phyloP scores from a whole-genome alignment of 441 rosid genomes.

The Cnidoscolus chayamansa region DNA sequence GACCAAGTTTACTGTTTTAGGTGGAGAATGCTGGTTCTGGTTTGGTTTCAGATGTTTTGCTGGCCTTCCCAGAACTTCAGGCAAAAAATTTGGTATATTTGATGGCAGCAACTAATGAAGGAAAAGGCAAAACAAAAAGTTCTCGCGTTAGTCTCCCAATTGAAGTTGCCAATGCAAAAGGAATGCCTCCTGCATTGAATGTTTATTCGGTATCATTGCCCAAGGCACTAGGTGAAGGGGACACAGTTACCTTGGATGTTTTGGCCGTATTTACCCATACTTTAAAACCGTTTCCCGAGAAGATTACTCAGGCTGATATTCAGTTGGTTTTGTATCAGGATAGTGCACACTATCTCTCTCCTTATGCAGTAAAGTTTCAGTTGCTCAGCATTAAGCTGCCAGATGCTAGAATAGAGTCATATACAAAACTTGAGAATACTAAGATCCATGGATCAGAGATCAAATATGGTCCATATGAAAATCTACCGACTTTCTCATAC shows the following conservation, averaged over 20 bases:
- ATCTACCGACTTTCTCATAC: constrained; percentile 60
- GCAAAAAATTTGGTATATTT: constrained; percentile 65
- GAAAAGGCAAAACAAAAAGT: constrained; percentile 63
- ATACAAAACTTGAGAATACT: constrained; percentile 61
- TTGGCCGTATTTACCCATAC: constrained; percentile 59
- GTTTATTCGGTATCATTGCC: constrained; percentile 63
- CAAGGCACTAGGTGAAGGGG: constrained; percentile 52
- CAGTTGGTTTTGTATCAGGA: constrained; percentile 84
- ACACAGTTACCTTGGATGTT: constrained; percentile 56
- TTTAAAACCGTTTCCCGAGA: constrained; percentile 78
- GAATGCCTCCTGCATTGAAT: constrained; percentile 56
- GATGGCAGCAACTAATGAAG: constrained; percentile 43
- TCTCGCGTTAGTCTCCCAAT: constrained; percentile 45
- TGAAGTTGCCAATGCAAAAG: constrained; percentile 38
- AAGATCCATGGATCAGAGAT: constrained; percentile 70
- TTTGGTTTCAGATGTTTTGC: constrained; percentile 56
- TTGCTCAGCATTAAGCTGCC: constrained; percentile 69
- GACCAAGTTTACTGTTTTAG: constrained; percentile 29
- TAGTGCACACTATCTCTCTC: constrained; percentile 70
- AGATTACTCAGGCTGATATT: constrained; percentile 78
- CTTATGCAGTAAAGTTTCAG: constrained; percentile 70
- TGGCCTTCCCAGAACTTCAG: constrained; percentile 74
- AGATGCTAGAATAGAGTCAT: constrained; percentile 69
- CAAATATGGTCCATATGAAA: constrained; percentile 86
- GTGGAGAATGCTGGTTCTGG: constrained; percentile 67